Percentiles rank a stretch among this genome's conserved stretches.
Conservation (phyloP, 371 early-diverging fungal genomes). For the Mucor ambiguus region DNA sequence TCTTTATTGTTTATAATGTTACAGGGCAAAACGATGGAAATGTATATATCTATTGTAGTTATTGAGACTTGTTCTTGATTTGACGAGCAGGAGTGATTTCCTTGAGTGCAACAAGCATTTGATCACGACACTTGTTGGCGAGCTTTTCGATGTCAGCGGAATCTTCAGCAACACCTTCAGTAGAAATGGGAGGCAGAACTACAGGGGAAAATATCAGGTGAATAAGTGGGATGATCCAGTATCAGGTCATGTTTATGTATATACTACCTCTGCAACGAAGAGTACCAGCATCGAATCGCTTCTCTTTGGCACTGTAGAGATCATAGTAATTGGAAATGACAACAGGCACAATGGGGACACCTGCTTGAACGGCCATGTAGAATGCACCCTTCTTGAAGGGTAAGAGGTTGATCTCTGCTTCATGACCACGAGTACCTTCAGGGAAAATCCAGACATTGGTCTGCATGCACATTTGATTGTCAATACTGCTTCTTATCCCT, state of each 20-base stretch:
- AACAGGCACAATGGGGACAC: conserved; percentile 90
- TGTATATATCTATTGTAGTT: not conserved
- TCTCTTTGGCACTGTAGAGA: conserved; percentile 65
- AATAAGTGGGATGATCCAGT: not conserved
- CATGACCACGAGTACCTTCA: conserved; percentile 91
- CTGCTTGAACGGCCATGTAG: conserved; percentile 87
- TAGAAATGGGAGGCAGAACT: conserved; percentile 81
- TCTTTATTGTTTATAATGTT: not conserved
- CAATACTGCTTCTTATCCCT: not conserved
- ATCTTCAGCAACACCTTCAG: conserved; percentile 58
- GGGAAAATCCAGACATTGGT: conserved; percentile 89
- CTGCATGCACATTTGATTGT: conserved; percentile 31
- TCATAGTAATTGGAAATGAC: conserved; percentile 81
- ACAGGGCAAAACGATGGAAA: not conserved
- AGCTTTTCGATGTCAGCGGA: conserved; percentile 76
- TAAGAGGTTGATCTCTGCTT: conserved; percentile 69
- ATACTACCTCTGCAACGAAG: conserved; percentile 71
- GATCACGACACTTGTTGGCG: conserved; percentile 63
- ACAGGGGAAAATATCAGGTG: not conserved
- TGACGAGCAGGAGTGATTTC: conserved; percentile 55
- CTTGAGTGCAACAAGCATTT: conserved; percentile 73
- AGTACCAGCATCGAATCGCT: conserved; percentile 68
- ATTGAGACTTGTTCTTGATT: conserved; percentile 30
- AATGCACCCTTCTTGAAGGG: conserved; percentile 96
- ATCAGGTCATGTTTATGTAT: not conserved